Percentiles rank a stretch among this genome's conserved stretches.
These are phyloP conservation scores for Dactylellina leptospora DNA, from an alignment of 2,329 filamentous ascomycete species.

Conservation along the genomic window DNA sequence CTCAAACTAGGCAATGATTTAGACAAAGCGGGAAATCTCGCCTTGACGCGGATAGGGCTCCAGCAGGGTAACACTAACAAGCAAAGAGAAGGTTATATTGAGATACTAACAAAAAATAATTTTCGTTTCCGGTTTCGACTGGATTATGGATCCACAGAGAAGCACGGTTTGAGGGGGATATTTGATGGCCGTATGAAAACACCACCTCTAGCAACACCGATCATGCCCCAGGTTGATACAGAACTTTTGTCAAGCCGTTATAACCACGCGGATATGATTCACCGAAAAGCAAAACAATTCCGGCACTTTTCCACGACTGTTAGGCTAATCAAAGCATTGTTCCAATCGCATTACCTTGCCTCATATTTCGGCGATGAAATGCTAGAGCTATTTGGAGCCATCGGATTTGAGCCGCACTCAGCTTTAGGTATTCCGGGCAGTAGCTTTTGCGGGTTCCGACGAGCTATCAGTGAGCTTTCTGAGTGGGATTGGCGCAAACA, in stretches of 20 bases:
- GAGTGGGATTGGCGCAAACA: conserved; percentile 41
- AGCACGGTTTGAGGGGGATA: background rate
- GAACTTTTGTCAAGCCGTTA: background rate
- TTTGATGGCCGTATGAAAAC: background rate
- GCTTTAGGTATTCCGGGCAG: conserved; percentile 83
- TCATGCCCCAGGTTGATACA: background rate
- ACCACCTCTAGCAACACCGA: background rate
- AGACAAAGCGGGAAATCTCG: conserved; percentile 2
- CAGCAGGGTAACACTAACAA: background rate
- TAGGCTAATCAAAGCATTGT: conserved; percentile 88
- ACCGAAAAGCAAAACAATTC: conserved; percentile 66
- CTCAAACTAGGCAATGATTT: conserved; percentile 18
- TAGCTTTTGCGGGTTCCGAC: conserved; percentile 37
- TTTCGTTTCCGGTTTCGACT: conserved; percentile 30
- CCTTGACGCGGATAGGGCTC: conserved; percentile 7
- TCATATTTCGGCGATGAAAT: conserved; percentile 80
- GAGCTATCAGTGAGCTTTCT: conserved; percentile 24
- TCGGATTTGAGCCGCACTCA: conserved; percentile 80
- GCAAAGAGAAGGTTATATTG: conserved; percentile 18
- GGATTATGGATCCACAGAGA: too few species aligned
- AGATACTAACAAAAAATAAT: conserved; percentile 29
- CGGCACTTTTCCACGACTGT: conserved; percentile 82
- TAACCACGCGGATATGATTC: background rate
- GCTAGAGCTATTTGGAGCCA: conserved; percentile 81
- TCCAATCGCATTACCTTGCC: conserved; percentile 79